These are phyloP conservation scores for Metarhizium sp. DNA, from an alignment of 2,329 filamentous ascomycete genomes.

Conservation along the genomic window DNA sequence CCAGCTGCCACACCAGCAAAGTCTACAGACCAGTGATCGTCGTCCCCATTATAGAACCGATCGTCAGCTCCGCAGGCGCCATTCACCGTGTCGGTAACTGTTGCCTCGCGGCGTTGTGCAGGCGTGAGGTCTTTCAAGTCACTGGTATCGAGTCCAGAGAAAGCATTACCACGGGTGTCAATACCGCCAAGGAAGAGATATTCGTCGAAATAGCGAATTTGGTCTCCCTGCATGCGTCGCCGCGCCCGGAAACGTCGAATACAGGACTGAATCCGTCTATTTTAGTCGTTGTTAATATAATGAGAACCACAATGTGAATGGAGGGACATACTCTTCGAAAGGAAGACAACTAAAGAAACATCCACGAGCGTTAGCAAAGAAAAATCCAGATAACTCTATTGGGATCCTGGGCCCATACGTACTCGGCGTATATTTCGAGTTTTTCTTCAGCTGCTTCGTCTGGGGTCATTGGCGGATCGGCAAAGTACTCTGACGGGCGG, in stretches of 20 bases:
- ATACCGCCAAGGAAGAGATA: conserved; percentile 81
- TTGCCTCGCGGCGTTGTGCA: conserved; percentile 51
- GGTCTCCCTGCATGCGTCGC: conserved; percentile 60
- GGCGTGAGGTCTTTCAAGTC: conserved; percentile 47
- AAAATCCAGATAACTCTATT: background rate
- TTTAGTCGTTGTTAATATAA: background rate
- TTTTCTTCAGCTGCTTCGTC: conserved; percentile 56
- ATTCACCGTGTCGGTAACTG: conserved; percentile 52
- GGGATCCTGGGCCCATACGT: conserved; percentile 20
- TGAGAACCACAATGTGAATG: background rate
- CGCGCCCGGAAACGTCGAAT: conserved; percentile 73
- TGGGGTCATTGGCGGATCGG: conserved; percentile 69
- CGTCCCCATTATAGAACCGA: conserved; percentile 39
- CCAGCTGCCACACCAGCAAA: conserved; percentile 70
- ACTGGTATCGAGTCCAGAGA: conserved; percentile 51
- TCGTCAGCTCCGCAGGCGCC: conserved; percentile 30
- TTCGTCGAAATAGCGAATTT: conserved; percentile 59
- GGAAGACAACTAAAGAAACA: conserved; percentile 30
- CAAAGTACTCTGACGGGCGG: conserved; percentile 52
- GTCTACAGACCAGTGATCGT: conserved; percentile 65
- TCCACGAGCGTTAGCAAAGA: conserved; percentile 11
- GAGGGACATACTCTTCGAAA: conserved; percentile 43
- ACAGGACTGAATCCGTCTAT: conserved; percentile 74
- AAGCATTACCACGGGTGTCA: conserved; percentile 45
- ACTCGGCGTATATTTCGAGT: conserved; percentile 56